Evolutionary conservation across 768 basidiomycete species (phyloP).

Genomic region (Boletus reticulatus): DNA sequence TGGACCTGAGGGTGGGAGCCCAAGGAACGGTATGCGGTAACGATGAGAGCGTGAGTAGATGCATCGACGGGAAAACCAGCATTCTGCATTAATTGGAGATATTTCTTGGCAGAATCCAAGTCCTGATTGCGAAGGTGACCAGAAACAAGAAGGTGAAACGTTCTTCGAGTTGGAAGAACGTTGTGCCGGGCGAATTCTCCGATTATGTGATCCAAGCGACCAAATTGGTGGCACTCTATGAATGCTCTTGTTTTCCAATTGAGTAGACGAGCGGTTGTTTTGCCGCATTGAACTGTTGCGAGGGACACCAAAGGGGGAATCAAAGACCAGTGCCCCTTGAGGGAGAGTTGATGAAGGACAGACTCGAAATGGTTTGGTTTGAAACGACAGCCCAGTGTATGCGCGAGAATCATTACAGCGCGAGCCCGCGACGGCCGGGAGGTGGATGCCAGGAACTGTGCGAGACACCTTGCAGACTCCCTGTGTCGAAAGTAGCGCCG

Average conservation of each 20-base stretch:
- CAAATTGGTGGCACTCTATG: constrained; percentile 52
- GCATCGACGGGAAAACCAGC: constrained; percentile 53
- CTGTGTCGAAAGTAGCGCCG: constrained; percentile 31
- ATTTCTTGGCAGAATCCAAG: constrained; percentile 50
- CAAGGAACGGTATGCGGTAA: constrained; percentile 54
- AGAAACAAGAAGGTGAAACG: constrained; percentile 66
- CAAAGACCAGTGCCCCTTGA: constrained; percentile 45
- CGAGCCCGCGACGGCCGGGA: constrained; percentile 41
- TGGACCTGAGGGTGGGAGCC: constrained; percentile 58
- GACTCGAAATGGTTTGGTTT: constrained; percentile 59
- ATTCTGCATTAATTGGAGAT: constrained; percentile 54
- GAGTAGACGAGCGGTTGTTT: constrained; percentile 54
- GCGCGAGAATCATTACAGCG: constrained; percentile 46
- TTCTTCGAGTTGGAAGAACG: constrained; percentile 53
- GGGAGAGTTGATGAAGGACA: constrained; percentile 49
- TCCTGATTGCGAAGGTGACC: constrained; percentile 70
- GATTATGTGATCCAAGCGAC: constrained; percentile 43
- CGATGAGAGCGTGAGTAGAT: constrained; percentile 59
- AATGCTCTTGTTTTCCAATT: constrained; percentile 69
- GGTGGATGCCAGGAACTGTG: constrained; percentile 32
- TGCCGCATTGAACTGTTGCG: constrained; percentile 48
- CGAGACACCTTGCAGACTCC: constrained; percentile 33
- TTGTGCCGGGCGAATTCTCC: constrained; percentile 47
- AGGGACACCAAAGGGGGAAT: constrained; percentile 48
- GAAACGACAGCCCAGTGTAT: constrained; percentile 47